A percentile compares a stretch with the other conserved stretches of the same genome.
Evolutionary conservation across 352 stramenopile genomes (phyloP).

Genomic region (Phytopythium montanum): DNA sequence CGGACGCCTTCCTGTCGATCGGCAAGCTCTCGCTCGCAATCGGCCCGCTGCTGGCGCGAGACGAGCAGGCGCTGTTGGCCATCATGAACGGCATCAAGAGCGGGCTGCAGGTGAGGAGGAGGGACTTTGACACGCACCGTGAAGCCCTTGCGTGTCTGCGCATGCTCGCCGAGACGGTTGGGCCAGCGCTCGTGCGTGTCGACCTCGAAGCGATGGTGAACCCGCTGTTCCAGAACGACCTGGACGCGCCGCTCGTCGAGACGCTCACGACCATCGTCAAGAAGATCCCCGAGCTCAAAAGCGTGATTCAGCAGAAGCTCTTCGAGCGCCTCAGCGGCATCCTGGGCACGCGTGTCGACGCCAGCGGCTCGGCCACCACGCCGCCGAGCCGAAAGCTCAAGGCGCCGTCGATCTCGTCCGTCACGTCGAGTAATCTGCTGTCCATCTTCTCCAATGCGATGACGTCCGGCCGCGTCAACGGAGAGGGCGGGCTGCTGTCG

Average conservation of each 20-base stretch:
- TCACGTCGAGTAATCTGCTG: conserved; percentile 63
- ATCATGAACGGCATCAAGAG: conserved; percentile 89
- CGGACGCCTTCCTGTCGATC: conserved; percentile 79
- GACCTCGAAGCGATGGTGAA: conserved; percentile 80
- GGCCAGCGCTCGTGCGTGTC: conserved; percentile 65
- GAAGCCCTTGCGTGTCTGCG: conserved; percentile 79
- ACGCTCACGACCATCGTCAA: conserved; percentile 85
- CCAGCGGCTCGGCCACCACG: conserved; percentile 35
- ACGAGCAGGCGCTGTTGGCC: conserved; percentile 72
- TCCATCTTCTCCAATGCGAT: conserved; percentile 62
- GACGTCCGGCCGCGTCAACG: conserved; percentile 2
- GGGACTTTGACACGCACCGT: conserved; percentile 81
- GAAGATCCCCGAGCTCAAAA: conserved; percentile 72
- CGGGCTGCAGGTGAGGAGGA: conserved; percentile 79
- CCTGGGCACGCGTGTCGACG: conserved; percentile 52
- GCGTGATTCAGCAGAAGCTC: conserved; percentile 77
- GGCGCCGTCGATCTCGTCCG: conserved; percentile 68
- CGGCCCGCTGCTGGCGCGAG: conserved; percentile 63
- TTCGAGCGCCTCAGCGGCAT: conserved; percentile 82
- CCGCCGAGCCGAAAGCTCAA: conserved; percentile 62
- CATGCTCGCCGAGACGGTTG: conserved; percentile 78
- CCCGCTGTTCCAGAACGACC: conserved; percentile 79
- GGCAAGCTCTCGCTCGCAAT: conserved; percentile 84
- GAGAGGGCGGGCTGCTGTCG: conserved; percentile 1
- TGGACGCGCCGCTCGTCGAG: conserved; percentile 78